Percentiles rank a stretch among this genome's conserved stretches.
Evolutionary conservation across 805 yeast genomes (phyloP).

Genomic region (Candida golubevii): DNA sequence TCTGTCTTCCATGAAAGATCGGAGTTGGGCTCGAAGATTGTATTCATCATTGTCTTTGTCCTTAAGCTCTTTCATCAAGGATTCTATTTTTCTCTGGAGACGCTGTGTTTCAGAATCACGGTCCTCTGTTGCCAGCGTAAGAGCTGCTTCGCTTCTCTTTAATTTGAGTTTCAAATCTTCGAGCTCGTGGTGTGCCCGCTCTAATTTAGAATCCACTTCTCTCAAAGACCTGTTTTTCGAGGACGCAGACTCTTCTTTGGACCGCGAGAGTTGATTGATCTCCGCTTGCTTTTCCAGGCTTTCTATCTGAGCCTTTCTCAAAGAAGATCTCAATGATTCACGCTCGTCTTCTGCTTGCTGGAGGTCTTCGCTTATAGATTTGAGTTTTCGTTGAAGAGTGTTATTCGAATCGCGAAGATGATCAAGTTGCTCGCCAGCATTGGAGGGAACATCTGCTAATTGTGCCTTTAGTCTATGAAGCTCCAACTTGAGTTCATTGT

Average conservation of each 20-base stretch:
- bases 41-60: conserved; percentile 23
- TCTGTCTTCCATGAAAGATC: conserved; percentile 19
- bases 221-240: conserved; percentile 10
- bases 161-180: conserved; percentile 7
- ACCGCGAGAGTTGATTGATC: conserved; percentile 5
- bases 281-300: not conserved
- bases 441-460: conserved; percentile 8
- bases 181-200: conserved; percentile 7
- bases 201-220: conserved; percentile 6
- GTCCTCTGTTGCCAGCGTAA: conserved; percentile 6
- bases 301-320: not conserved
- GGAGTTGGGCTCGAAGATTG: conserved; percentile 21
- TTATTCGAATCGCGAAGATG: conserved; percentile 1
- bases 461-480: conserved; percentile 8
- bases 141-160: conserved; percentile 7
- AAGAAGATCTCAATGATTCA: conserved; percentile 1
- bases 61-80: conserved; percentile 18
- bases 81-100: conserved; percentile 16
- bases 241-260: conserved; percentile 3
- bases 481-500: conserved; percentile 13
- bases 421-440: conserved; percentile 7
- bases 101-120: conserved; percentile 10
- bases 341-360: conserved; percentile 7
- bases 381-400: not conserved
- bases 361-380: conserved; percentile 1